Evolutionary conservation across 1,284 basidiomycete species (phyloP), one percentile per base, ranked within the genome.

Genomic region (Trametes polyzona): DNA sequence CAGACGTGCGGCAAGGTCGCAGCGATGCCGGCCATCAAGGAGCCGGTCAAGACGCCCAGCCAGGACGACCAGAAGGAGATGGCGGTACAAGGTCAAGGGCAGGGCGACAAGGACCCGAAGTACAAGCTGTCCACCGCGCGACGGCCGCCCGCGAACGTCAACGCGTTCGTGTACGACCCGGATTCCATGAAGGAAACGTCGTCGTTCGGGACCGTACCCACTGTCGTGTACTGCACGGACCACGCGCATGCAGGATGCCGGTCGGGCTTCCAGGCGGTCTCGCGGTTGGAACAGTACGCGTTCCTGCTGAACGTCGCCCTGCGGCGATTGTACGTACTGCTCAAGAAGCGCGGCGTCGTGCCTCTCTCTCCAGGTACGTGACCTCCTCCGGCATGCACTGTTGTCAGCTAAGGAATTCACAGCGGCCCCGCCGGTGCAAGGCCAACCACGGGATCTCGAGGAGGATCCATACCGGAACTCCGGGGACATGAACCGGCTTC

Each of bases 251-350:
- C 70, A 51, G 81, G 80, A 3, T 91, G 88, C 65, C 78, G 86
- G 43, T 68, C 76, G 19, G 95, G 95, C 9, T 98, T 99, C 75
- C 90, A 93, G 70, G 82, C 92, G 14, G 96, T 98, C 16, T 95
- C 96, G 50, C 82, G 96, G 59, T 77, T 99, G 64, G 96, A 99
- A 77, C 96, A 99, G 72, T 99, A 98, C 73, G 93, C 97, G 0
- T 99, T 97, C 79, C 76, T 99, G 59, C 78, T 99, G 52, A 96
- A 98, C 67, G 97, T 99, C 17, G 97, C 96, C 4, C 81, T 99
- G 53, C 84, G 96, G 63, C 84, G 96, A 67, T 78, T 99, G 52
- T 98, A 95, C 74, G 83, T 94, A 40, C 81, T 98, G 56, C 80
- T 98, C 69, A 92, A 94, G 77, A 92, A 94, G 75, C 88, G 95